A percentile compares a stretch with the other conserved stretches of the same genome.
phyloP scores from a whole-genome alignment of 495 filamentous ascomycete species.

The Xanthoparmelia taractica region DNA sequence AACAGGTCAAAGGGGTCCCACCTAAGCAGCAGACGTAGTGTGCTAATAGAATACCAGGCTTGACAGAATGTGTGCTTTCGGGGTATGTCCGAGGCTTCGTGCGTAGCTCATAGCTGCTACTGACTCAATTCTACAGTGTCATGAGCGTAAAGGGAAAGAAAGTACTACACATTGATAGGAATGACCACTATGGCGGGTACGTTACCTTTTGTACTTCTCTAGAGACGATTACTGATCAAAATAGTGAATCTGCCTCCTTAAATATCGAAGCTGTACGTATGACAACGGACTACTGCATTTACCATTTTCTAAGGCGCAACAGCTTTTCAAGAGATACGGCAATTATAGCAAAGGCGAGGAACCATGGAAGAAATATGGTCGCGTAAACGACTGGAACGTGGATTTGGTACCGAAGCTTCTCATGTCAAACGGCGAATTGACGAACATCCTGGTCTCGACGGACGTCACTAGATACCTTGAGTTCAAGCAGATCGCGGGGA shows the following conservation, averaged over 20 bases:
- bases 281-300: neutral
- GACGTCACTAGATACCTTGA: constrained; percentile 96
- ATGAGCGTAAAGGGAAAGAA: constrained; percentile 98
- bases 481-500: constrained; percentile 96
- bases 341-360: constrained; percentile 73
- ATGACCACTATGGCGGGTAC: constrained; percentile 97
- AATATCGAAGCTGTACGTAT: constrained; percentile 79
- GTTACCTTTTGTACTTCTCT: constrained; percentile 33
- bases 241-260: constrained; percentile 83
- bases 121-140: constrained; percentile 50
- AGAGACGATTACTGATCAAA: constrained; percentile 27
- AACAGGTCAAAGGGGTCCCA: constrained; percentile 61
- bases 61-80: constrained; percentile 98
- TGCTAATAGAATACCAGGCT: constrained; percentile 50
- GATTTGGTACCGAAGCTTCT: constrained; percentile 96
- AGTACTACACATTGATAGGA: constrained; percentile 97
- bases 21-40: constrained; percentile 34
- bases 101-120: neutral
- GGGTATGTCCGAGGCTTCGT: constrained; percentile 49
- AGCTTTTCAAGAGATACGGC: constrained; percentile 95
- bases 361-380: constrained; percentile 95
- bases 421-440: constrained; percentile 97
- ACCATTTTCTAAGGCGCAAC: constrained; percentile 27
- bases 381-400: constrained; percentile 98
- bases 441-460: constrained; percentile 93